Evolutionary conservation across 306 rosid genomes (phyloP), one percentile per base, ranked within the genome.

Genomic region (Lathyrus tuberosus): DNA sequence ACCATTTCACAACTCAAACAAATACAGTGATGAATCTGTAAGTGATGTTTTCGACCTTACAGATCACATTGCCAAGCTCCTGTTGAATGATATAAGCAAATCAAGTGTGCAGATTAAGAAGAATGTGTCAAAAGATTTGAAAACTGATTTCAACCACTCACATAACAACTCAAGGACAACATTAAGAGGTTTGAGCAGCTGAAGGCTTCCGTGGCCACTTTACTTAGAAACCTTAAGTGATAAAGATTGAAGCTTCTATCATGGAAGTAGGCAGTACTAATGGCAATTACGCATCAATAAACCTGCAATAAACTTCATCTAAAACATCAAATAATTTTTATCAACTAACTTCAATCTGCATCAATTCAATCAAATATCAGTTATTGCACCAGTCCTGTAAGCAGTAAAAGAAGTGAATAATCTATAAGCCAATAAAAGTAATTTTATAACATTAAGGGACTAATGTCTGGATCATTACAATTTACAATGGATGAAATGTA

Each of bases 401-500:
- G 16, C 46, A 62, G 20, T 8, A 46, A 61, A 48, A 69, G 10
- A 48, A 49, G 15, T 31, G 44, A 70, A 49, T 18, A 33, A 52
- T 62, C 12, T 42, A 15, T 24, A 35, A 70, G 59, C 71, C 61
- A 28, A 76, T 62, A 10, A 70, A 52, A 66, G 22, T 13, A 3
- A 52, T 30, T 49, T 14, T 53, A 49, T 11, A 67, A 76, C 28
- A 28, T 58, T 13, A 22, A 35, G 13, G 12, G 18, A 10, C 13
- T 49, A 18, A 22, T 22, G 53, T 24, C 40, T 48, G 18, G 42
- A 72, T 41, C 54, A 64, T 33, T 37, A 59, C 57, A 17, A 7
- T 40, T 37, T 38, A 59, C 67, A 17, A 11, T 12, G 24, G 12
- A 14, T 24, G 10, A 46, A 53, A 40, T 48, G 33, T 31, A 22